A percentile compares a stretch with the other conserved stretches of the same genome.
These are phyloP conservation scores for Ceratobasidium papillatum DNA, from an alignment of 1,284 basidiomycete species.

Conservation along the genomic window DNA sequence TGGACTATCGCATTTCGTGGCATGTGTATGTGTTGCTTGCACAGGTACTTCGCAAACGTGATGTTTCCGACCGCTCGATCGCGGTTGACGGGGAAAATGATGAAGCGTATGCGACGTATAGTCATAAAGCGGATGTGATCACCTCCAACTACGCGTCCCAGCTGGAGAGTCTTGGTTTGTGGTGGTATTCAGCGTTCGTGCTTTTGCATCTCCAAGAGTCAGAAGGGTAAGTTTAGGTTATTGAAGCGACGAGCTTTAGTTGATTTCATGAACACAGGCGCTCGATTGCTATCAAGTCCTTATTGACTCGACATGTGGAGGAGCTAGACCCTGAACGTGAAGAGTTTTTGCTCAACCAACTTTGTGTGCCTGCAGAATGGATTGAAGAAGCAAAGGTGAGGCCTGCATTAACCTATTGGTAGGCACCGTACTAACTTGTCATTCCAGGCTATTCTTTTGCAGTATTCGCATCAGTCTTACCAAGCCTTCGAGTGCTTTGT, in stretches of 20 bases:
- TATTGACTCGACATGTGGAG: slow-evolving; percentile 78
- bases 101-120: slow-evolving; percentile 58
- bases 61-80: slow-evolving; percentile 78
- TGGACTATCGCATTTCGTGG: slow-evolving; percentile 90
- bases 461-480: slow-evolving; percentile 71
- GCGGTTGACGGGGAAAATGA: slow-evolving; percentile 55
- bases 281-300: slow-evolving; percentile 79
- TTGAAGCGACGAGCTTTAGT: slow-evolving; percentile 31
- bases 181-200: slow-evolving; percentile 90
- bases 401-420: neutral
- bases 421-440: neutral
- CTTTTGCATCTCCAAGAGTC: slow-evolving; percentile 87
- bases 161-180: slow-evolving; percentile 81
- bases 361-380: slow-evolving; percentile 87
- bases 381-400: slow-evolving; percentile 85
- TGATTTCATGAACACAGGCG: slow-evolving; percentile 60
- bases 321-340: slow-evolving; percentile 74
- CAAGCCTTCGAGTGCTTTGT: slow-evolving; percentile 82
- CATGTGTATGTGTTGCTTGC: slow-evolving; percentile 91
- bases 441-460: slow-evolving; percentile 70
- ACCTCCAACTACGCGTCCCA: slow-evolving; percentile 88
- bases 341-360: slow-evolving; percentile 75
- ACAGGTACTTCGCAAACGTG: slow-evolving; percentile 80
- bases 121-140: slow-evolving; percentile 82
- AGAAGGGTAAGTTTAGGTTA: slow-evolving; percentile 64